phyloP scores from a whole-genome alignment of 169 alveolate genomes.

The Cryptosporidium meleagridis region DNA sequence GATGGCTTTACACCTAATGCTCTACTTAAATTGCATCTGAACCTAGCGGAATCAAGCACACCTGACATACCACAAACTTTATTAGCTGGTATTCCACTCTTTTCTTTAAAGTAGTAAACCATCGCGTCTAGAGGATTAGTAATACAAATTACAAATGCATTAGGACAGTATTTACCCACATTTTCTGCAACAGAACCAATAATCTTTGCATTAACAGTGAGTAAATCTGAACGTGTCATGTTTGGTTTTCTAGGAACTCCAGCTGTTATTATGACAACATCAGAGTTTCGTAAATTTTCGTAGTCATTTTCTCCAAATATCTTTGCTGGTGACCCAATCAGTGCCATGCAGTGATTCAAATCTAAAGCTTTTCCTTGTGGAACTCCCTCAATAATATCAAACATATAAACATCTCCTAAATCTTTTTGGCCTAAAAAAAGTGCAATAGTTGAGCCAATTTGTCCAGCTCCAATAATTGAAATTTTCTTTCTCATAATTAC shows the following conservation, averaged over 20 bases:
- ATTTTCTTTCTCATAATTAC: constrained; percentile 77
- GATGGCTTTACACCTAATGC: constrained; percentile 83
- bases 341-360: constrained; percentile 81
- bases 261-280: constrained; percentile 87
- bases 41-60: constrained; percentile 86
- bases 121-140: constrained; percentile 89
- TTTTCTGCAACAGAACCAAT: constrained; percentile 86
- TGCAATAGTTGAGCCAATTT: constrained; percentile 87
- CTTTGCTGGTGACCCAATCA: constrained; percentile 79
- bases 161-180: constrained; percentile 83
- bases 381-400: constrained; percentile 85
- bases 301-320: constrained; percentile 81
- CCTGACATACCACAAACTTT: constrained; percentile 89
- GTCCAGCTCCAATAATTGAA: constrained; percentile 86
- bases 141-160: constrained; percentile 87
- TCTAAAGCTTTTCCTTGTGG: constrained; percentile 88
- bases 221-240: constrained; percentile 87
- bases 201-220: constrained; percentile 83
- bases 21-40: constrained; percentile 82
- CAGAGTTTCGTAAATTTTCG: constrained; percentile 82
- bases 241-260: constrained; percentile 88
- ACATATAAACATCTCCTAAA: constrained; percentile 84
- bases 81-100: constrained; percentile 85
- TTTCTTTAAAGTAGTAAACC: constrained; percentile 82
- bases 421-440: constrained; percentile 83